phyloP scores from a whole-genome alignment of 2,329 filamentous ascomycete genomes.

The Ceratocystis albifundus region DNA sequence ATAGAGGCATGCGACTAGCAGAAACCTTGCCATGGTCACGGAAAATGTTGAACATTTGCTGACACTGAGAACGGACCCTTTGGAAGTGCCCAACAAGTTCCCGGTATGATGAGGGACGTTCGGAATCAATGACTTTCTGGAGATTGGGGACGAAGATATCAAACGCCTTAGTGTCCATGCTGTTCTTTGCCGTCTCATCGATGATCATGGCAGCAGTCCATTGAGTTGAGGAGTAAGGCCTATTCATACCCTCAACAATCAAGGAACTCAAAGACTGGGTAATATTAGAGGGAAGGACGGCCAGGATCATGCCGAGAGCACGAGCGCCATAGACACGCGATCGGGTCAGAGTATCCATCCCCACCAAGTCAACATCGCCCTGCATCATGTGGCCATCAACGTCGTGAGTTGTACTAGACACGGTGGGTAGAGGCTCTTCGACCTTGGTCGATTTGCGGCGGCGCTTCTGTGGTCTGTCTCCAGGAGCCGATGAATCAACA shows the following conservation, averaged over 20 bases:
- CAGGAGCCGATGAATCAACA: conserved; percentile 39
- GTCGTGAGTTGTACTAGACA: conserved; percentile 67
- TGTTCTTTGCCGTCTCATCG: conserved; percentile 70
- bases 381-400: conserved; percentile 97
- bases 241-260: conserved; percentile 56
- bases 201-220: conserved; percentile 71
- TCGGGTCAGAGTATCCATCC: conserved; percentile 74
- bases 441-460: conserved; percentile 75
- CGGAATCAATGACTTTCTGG: conserved; percentile 65
- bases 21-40: conserved; percentile 78
- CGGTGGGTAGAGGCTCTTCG: conserved; percentile 47
- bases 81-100: conserved; percentile 86
- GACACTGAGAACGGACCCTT: conserved; percentile 80
- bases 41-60: conserved; percentile 82
- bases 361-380: conserved; percentile 89
- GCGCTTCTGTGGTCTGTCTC: conserved; percentile 58
- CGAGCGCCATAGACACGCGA: conserved; percentile 79
- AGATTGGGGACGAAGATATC: conserved; percentile 51
- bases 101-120: conserved; percentile 70
- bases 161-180: conserved; percentile 38
- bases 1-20: conserved; percentile 58
- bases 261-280: conserved; percentile 37
- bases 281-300: conserved; percentile 59
- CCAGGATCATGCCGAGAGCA: conserved; percentile 77
- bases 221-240: conserved; percentile 73